These are phyloP conservation scores for Sugiyamaella chiloensis DNA, from an alignment of 805 yeast genomes.

Conservation along the genomic window DNA sequence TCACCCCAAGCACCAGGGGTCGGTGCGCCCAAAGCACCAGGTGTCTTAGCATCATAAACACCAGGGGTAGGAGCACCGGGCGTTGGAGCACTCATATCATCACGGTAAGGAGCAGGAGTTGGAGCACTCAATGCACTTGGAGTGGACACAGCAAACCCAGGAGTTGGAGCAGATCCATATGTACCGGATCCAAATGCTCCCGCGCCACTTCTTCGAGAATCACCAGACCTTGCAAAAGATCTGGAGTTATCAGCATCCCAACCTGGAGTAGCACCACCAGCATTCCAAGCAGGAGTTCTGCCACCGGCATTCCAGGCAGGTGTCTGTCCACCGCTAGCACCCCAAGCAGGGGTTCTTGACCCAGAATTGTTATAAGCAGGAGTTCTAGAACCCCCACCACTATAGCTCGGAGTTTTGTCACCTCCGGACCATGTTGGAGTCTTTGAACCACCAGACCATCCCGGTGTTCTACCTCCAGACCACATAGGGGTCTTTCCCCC, in stretches of 20 bases:
- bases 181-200: slow-evolving; percentile 23
- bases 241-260: slow-evolving; percentile 31
- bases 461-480: slow-evolving; percentile 39
- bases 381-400: slow-evolving; percentile 33
- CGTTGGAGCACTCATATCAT: slow-evolving; percentile 32
- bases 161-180: slow-evolving; percentile 33
- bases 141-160: slow-evolving; percentile 39
- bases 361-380: slow-evolving; percentile 40
- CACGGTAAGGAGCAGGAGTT: slow-evolving; percentile 37
- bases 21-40: slow-evolving; percentile 28
- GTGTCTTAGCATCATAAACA: slow-evolving; percentile 38
- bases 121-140: slow-evolving; percentile 41
- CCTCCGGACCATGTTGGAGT: slow-evolving; percentile 53
- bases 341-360: slow-evolving; percentile 55
- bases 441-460: slow-evolving; percentile 45
- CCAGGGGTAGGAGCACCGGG: slow-evolving; percentile 39
- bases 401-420: slow-evolving; percentile 39
- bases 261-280: slow-evolving; percentile 37
- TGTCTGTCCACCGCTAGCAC: slow-evolving; percentile 41
- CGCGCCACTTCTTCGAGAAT: slow-evolving; percentile 25
- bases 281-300: slow-evolving; percentile 43
- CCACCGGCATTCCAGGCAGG: slow-evolving; percentile 45
- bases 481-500: slow-evolving; percentile 41
- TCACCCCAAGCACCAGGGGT: slow-evolving; percentile 37
- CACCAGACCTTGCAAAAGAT: slow-evolving; percentile 23